Evolutionary conservation across 176 grass and related monocot species (phyloP), one percentile per base, ranked within the genome.

Genomic region (Zoysia japonica): DNA sequence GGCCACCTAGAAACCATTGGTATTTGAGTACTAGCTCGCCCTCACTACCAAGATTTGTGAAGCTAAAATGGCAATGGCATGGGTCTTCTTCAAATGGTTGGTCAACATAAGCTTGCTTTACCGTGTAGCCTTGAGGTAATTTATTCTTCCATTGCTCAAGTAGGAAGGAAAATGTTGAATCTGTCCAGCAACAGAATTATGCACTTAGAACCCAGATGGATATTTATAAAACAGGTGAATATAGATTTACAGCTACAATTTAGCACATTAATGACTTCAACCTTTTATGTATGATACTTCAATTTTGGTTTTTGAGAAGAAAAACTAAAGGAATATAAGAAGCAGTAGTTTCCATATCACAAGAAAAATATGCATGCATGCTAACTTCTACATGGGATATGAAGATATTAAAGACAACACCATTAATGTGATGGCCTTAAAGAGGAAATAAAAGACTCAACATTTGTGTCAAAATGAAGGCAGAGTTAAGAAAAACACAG

Each of bases 21-120:
- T 93, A 91, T 76, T 85, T 83, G 78, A 98, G 78, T 47, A 75
- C 79, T 57, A 98, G 67, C 72, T 84, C 86, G 51, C 53, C 70
- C 38, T 93, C 84, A 11, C 79, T 63, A 62, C 70, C 80, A 78
- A 43, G 61, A 88, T 85, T 86, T 77, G 79, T 86, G 59, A 94
- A 98, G 62, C 79, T 85, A 77, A 93, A 98, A 89, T 85, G 67
- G 74, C 92, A 94, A 55, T 67, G 71, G 79, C 95, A 98, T n/a
- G 84, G 78, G 81, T 98, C 95, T 85, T 90, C 95, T 98, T 98
- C 90, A 85, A 92, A 98, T 66, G 95, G 95, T 56, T 87, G 88
- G 79, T 94, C 92, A 70, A 98, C 84, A 85, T 74, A 89, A 56
- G 89, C 92, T 91, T 87, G 83, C 77, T 87, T 90, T 83, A 98